Percentiles rank a stretch among this genome's conserved stretches.
Evolutionary conservation across 2,329 filamentous ascomycete species (phyloP).

Genomic region (Zelopaecilomyces penicillatus): DNA sequence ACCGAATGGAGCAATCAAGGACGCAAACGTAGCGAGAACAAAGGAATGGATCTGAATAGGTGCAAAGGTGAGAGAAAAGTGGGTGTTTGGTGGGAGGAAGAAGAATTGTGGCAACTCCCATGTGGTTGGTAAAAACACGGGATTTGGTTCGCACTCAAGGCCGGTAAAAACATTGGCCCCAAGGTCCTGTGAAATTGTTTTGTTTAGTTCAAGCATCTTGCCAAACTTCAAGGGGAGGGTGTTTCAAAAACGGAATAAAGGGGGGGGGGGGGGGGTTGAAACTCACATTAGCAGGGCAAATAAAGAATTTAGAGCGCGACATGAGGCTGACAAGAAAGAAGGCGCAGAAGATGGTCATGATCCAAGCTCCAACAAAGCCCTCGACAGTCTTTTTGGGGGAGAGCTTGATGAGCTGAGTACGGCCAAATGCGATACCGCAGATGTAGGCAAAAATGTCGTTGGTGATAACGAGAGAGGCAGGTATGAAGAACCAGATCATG

Average conservation of each 20-base stretch:
- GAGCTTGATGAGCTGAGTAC: conserved; percentile 93
- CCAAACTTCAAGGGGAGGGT: background rate
- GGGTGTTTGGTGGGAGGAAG: conserved; percentile 52
- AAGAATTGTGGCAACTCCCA: conserved; percentile 68
- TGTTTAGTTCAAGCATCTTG: conserved; percentile 77
- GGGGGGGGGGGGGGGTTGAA: background rate
- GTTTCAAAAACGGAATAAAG: background rate
- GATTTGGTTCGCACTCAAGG: conserved; percentile 82
- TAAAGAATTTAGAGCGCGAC: conserved; percentile 92
- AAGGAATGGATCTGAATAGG: conserved; percentile 94
- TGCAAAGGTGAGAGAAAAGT: conserved; percentile 62
- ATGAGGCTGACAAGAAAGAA: conserved; percentile 74
- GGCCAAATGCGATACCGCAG: conserved; percentile 92
- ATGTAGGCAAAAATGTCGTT: conserved; percentile 99
- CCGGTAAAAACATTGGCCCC: conserved; percentile 90
- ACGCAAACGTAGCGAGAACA: conserved; percentile 85
- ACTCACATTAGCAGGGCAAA: conserved; percentile 82
- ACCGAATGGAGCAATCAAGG: conserved; percentile 91
- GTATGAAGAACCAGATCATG: conserved; percentile 99
- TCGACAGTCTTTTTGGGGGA: conserved; percentile 99
- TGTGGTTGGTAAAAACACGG: conserved; percentile 72
- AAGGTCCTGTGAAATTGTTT: conserved; percentile 49
- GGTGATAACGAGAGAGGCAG: conserved; percentile 88
- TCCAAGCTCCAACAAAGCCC: conserved; percentile 92
- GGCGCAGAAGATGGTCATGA: conserved; percentile 86